phyloP scores from a whole-genome alignment of 2,329 filamentous ascomycete genomes.

The Epichloe baconii region DNA sequence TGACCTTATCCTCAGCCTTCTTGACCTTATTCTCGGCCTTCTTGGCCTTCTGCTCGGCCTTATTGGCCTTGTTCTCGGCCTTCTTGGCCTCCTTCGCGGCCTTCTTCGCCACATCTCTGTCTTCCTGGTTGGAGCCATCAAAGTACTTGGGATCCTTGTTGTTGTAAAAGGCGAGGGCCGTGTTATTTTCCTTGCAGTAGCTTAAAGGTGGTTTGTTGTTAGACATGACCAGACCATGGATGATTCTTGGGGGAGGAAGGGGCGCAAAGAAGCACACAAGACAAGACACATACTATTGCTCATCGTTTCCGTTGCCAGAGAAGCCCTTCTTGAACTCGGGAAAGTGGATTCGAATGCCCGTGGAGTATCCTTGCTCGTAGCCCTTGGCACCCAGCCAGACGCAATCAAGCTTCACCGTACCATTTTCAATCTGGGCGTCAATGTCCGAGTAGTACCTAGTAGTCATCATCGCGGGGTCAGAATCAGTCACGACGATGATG shows the following conservation, averaged over 20 bases:
- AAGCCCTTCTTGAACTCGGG: neutral
- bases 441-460: constrained; percentile 5
- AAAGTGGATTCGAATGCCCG: constrained; percentile 3
- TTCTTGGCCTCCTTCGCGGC: neutral
- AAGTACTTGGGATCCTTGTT: neutral
- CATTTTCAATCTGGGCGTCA: neutral
- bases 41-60: neutral
- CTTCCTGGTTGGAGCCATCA: neutral
- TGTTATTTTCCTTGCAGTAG: constrained; percentile 1
- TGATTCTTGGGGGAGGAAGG: too few species aligned
- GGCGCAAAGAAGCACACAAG: neutral
- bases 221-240: neutral
- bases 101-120: neutral
- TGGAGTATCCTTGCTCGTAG: neutral
- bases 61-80: neutral
- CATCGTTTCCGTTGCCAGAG: neutral
- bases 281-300: neutral
- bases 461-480: too few species aligned
- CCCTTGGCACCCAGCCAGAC: constrained; percentile 1
- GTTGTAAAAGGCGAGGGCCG: neutral
- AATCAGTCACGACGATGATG: too few species aligned
- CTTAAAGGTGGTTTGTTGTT: neutral
- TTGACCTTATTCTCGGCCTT: neutral
- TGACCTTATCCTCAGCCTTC: neutral
- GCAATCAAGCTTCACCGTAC: neutral